Evolutionary conservation across 148 eudicot species (phyloP).

Genomic region (Silene uniflora): DNA sequence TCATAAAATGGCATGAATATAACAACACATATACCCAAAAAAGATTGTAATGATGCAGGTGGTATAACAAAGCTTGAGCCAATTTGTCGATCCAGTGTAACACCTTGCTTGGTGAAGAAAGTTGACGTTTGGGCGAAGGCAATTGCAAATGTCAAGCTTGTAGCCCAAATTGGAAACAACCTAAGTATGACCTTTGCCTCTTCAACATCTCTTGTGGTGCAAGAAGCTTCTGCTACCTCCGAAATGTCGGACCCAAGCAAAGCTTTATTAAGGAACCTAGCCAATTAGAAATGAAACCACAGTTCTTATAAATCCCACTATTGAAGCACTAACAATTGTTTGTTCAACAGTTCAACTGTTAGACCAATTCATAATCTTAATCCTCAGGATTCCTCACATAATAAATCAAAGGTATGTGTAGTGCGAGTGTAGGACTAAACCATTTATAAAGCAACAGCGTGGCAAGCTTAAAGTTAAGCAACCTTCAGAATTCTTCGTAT

Average conservation of each 20-base stretch:
- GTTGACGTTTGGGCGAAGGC: conserved; percentile 46
- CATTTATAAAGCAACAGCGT: too few relatives aligned
- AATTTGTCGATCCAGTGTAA: conserved; percentile 51
- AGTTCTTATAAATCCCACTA: neutral
- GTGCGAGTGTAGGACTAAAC: neutral
- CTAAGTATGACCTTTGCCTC: conserved; percentile 56
- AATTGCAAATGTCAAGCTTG: conserved; percentile 40
- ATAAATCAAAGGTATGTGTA: neutral
- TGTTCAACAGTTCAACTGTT: neutral
- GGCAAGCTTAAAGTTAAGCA: too few relatives aligned
- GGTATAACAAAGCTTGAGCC: conserved; percentile 44
- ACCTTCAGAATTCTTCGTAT: too few relatives aligned
- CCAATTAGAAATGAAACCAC: neutral
- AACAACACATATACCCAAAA: conserved; percentile 27
- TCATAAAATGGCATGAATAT: conserved; percentile 54
- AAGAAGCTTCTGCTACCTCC: neutral
- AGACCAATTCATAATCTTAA: neutral
- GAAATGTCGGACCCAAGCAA: conserved; percentile 17
- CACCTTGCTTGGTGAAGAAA: conserved; percentile 67
- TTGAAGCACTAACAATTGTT: neutral
- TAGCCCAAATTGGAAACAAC: conserved; percentile 25
- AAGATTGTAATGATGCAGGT: conserved; percentile 52
- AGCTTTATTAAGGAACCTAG: conserved; percentile 33
- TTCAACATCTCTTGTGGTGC: conserved; percentile 36
- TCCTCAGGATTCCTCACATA: neutral